phyloP scores from a whole-genome alignment of 139 green algal genomes.

The Pleodorina starrii region DNA sequence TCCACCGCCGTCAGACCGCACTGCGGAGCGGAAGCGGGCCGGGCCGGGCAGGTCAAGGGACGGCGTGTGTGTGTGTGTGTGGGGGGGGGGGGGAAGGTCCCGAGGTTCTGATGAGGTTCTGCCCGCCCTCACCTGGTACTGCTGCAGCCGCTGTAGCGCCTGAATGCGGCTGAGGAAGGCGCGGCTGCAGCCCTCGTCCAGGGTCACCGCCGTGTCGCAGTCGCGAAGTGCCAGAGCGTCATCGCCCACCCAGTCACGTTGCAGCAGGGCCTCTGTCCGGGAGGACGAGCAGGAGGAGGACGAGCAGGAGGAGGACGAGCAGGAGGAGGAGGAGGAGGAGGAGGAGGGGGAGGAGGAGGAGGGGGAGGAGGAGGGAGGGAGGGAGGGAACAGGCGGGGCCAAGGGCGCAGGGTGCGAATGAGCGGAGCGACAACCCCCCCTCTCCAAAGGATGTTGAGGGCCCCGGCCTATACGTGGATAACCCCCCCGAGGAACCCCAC shows the following conservation, averaged over 20 bases:
- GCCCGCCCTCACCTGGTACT: conserved; percentile 57
- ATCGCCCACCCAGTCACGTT: conserved; percentile 78
- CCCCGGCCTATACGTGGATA: too few relatives aligned
- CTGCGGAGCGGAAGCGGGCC: conserved; percentile 34
- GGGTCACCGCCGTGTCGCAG: conserved; percentile 63
- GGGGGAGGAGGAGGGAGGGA: background rate
- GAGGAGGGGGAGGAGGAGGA: background rate
- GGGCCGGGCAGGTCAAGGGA: background rate
- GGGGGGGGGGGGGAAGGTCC: background rate
- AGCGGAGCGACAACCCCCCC: too few relatives aligned
- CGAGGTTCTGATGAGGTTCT: background rate
- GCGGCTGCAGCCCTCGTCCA: conserved; percentile 54
- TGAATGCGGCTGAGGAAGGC: conserved; percentile 65
- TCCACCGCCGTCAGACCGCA: conserved; percentile 52
- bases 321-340: too few relatives aligned
- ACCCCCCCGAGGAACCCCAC: too few relatives aligned
- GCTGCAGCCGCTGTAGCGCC: conserved; percentile 67
- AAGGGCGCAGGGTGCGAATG: too few relatives aligned
- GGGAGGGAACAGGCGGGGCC: background rate
- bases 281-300: background rate
- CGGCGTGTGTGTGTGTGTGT: background rate
- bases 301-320: too few relatives aligned
- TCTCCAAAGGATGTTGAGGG: too few relatives aligned
- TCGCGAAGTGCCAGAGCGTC: conserved; percentile 70
- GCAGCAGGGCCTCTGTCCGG: conserved; percentile 66